Conservation (phyloP, 768 basidiomycete species). For the Leccinum subgranulosum region DNA sequence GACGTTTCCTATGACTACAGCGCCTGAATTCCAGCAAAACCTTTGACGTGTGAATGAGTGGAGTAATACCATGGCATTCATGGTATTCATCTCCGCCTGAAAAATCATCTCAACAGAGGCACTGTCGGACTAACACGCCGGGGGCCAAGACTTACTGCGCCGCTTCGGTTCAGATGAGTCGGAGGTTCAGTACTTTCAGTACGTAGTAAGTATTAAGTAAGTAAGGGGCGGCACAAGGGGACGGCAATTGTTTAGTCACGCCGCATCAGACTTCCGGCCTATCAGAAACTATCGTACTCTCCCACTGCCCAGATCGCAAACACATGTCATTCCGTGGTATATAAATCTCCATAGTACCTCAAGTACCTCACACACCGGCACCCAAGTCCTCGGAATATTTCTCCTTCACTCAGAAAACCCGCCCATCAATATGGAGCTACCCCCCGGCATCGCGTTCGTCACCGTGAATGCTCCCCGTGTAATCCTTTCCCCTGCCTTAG, state of each 20-base stretch:
- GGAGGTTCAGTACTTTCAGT: too few relatives aligned
- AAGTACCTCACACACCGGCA: background rate
- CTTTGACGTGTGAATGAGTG: background rate
- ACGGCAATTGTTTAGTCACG: background rate
- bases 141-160: background rate
- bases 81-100: background rate
- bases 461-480: slow-evolving; percentile 25
- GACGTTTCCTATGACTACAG: background rate
- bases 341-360: background rate
- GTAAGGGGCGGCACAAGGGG: too few relatives aligned
- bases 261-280: background rate
- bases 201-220: too few relatives aligned
- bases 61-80: background rate
- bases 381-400: background rate
- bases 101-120: background rate
- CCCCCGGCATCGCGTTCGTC: slow-evolving; percentile 33
- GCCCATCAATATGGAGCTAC: slow-evolving; percentile 24
- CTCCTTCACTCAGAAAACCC: background rate
- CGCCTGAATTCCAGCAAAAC: background rate
- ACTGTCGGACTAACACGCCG: too few relatives aligned
- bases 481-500: slow-evolving; percentile 15
- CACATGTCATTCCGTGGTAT: slow-evolving; percentile 7
- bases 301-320: background rate
- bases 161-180: background rate
- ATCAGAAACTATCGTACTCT: background rate